phyloP scores from a whole-genome alignment of 2,329 filamentous ascomycete genomes.

The Alternaria infectoria region DNA sequence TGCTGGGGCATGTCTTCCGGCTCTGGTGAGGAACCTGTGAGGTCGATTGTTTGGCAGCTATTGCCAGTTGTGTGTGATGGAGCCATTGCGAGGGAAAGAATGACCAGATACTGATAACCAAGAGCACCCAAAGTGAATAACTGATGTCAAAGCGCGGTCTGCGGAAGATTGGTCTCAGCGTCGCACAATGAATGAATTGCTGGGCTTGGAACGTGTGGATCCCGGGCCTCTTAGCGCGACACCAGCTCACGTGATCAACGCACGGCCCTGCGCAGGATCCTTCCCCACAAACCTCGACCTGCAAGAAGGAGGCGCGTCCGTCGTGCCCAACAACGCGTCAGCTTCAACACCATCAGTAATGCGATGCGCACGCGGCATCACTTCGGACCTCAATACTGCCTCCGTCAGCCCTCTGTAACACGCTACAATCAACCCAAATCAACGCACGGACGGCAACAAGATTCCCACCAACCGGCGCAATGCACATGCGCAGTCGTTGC shows the following conservation, averaged over 20 bases:
- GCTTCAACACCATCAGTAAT: background rate
- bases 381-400: constrained; percentile 11
- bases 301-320: background rate
- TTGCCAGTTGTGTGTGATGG: constrained; percentile 3
- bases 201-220: background rate
- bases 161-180: background rate
- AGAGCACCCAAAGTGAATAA: background rate
- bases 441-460: background rate
- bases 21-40: constrained; percentile 34
- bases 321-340: background rate
- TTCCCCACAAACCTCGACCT: background rate
- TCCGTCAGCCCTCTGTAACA: constrained; percentile 25
- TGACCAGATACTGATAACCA: background rate
- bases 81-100: constrained; percentile 4
- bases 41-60: constrained; percentile 29
- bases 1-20: constrained; percentile 13
- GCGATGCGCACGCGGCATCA: background rate
- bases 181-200: background rate
- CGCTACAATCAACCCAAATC: constrained; percentile 13
- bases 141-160: background rate
- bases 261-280: background rate
- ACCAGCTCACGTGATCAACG: constrained; percentile 2
- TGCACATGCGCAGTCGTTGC: background rate
- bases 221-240: background rate
- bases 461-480: constrained; percentile 19